Evolutionary conservation across 2,329 filamentous ascomycete genomes (phyloP), one percentile per base, ranked within the genome.

Genomic region (Hypoxylon sp.): DNA sequence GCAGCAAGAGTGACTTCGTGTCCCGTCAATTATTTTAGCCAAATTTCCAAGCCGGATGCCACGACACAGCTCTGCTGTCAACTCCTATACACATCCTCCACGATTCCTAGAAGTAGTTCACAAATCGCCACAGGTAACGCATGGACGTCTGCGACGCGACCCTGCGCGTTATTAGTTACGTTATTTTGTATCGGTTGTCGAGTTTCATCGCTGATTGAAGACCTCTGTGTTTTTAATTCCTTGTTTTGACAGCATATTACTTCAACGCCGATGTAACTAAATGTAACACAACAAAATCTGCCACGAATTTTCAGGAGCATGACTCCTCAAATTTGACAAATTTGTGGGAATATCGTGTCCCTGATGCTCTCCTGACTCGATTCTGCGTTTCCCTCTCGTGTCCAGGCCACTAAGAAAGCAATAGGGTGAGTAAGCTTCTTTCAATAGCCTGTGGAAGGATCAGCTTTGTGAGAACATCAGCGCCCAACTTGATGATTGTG

Each of bases 121-220:
- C 35, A 67, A 11, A n/a, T 64, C 35, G 52, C 39, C 13, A 51
- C 42, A 5, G 51, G 52, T 59, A 66, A 60, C 59, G 39, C 37
- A 59, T 69, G 59, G 66, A 66, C 14, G 8, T n/a, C 69, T 71
- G 63, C 63, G 33, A 67, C 55, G 57, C 66, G 44, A 69, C 69
- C 47, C 37, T 47, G 13, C 26, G 33, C 14, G 33, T 26, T 59
- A 24, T 31, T 9, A 35, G n/a, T 47, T 44, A 42, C 19, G 11
- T 22, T 42, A 57, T 46, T 47, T n/a, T 9, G 58, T 47, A 35
- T 47, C 35, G 22, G 24, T 37, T 52, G 46, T 59, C 54, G 31
- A 19, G 35, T 39, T 22, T 42, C 52, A n/a, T 5, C 53, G 31
- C 44, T 59, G 44, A 39, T 22, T 22, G 44, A 55, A n/a, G 26